Conservation (phyloP, 2,329 filamentous ascomycete species). For the Colletotrichum coccodes region DNA sequence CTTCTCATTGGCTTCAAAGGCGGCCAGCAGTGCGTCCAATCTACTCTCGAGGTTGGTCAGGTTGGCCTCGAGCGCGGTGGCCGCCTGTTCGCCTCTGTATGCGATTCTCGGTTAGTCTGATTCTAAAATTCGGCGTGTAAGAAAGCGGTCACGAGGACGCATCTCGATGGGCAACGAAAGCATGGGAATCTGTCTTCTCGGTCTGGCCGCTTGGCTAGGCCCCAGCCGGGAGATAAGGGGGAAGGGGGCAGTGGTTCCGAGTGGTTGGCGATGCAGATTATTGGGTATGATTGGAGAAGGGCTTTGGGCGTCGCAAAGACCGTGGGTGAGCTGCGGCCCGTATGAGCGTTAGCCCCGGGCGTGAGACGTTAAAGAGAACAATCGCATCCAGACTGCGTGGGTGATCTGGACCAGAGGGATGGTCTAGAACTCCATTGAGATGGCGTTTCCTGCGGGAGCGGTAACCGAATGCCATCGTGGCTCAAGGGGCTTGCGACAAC, state of each 20-base stretch:
- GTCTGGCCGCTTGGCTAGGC: constrained; percentile 25
- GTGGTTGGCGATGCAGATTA: not conserved
- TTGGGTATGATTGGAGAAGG: constrained; percentile 2
- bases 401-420: constrained; percentile 1
- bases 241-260: not conserved
- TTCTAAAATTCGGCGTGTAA: not conserved
- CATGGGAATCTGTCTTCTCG: constrained; percentile 29
- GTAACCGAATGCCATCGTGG: constrained; percentile 21
- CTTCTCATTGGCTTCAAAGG: constrained; percentile 48
- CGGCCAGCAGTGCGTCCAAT: constrained; percentile 64
- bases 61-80: constrained; percentile 62
- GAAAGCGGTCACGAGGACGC: constrained; percentile 17
- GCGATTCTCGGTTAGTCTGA: constrained; percentile 28
- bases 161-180: constrained; percentile 8
- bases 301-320: not conserved
- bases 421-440: constrained; percentile 10
- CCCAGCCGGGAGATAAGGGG: not conserved
- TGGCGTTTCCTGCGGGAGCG: constrained; percentile 14
- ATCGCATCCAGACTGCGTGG: constrained; percentile 3
- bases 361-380: not conserved
- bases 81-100: constrained; percentile 64
- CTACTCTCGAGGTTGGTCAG: constrained; percentile 63
- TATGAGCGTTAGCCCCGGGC: constrained; percentile 3
- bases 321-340: not conserved
- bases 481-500: constrained; percentile 3